A percentile compares a stretch with the other conserved stretches of the same genome.
Evolutionary conservation across 2,329 filamentous ascomycete species (phyloP).

Genomic region (Knoxdaviesia capensis): DNA sequence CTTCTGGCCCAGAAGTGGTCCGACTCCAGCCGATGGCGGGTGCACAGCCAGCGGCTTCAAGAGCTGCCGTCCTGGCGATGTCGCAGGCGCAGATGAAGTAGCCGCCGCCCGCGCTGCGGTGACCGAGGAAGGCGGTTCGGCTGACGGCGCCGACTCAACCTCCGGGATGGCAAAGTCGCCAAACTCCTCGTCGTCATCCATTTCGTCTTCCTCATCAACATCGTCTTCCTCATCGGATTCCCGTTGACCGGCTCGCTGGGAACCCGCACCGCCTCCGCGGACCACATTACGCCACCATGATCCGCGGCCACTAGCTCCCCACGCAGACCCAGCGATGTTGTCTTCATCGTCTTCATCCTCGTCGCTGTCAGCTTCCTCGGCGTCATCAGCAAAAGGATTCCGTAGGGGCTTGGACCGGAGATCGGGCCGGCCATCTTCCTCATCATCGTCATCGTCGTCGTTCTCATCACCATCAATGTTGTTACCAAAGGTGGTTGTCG

Average conservation of each 20-base stretch:
- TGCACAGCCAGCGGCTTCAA: slow-evolving; percentile 34
- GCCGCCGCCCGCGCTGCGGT: background rate
- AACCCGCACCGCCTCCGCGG: slow-evolving; percentile 5
- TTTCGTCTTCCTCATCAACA: slow-evolving; percentile 26
- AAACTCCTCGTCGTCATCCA: slow-evolving; percentile 38
- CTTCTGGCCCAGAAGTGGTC: slow-evolving; percentile 8
- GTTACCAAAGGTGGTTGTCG: slow-evolving; percentile 19
- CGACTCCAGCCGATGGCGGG: slow-evolving; percentile 19
- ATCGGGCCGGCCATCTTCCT: slow-evolving; percentile 3
- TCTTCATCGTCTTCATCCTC: slow-evolving; percentile 29
- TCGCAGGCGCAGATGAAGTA: background rate
- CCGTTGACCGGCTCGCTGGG: slow-evolving; percentile 16
- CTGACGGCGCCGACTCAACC: slow-evolving; percentile 12
- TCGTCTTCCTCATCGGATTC: slow-evolving; percentile 28
- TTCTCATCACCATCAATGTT: slow-evolving; percentile 19
- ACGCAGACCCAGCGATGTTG: slow-evolving; percentile 7
- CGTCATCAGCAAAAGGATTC: slow-evolving; percentile 36
- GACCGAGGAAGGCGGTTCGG: background rate
- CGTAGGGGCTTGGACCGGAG: slow-evolving; percentile 13
- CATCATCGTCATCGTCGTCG: slow-evolving; percentile 14
- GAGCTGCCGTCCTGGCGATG: slow-evolving; percentile 18
- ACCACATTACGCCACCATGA: slow-evolving; percentile 29
- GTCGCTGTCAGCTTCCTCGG: slow-evolving; percentile 31
- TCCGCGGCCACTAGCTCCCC: slow-evolving; percentile 15
- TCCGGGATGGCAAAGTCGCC: slow-evolving; percentile 50